These are phyloP conservation scores for Cryptococcus floricola DNA, from an alignment of 1,284 basidiomycete genomes.

Conservation along the genomic window DNA sequence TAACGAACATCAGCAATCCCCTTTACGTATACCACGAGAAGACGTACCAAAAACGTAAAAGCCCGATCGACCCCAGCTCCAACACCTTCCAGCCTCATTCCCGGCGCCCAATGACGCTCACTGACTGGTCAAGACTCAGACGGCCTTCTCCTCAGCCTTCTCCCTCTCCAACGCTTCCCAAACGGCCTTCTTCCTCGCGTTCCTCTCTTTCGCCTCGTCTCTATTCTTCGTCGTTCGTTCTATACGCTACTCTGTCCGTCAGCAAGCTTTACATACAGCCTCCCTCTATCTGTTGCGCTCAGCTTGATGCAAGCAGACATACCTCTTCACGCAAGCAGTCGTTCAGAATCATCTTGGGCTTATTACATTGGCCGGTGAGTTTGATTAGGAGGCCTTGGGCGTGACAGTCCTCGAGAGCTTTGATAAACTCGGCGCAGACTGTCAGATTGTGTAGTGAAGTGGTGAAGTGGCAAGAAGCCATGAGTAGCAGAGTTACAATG, in stretches of 20 bases:
- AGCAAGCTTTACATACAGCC: neutral
- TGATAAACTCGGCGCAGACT: constrained; percentile 46
- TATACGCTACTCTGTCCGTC: constrained; percentile 55
- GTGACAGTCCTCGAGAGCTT: constrained; percentile 45
- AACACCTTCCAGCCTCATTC: too few relatives aligned
- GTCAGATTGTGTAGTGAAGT: neutral
- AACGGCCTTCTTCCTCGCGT: constrained; percentile 40
- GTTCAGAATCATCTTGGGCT: constrained; percentile 65
- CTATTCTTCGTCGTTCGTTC: constrained; percentile 67
- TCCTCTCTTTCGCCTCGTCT: constrained; percentile 60
- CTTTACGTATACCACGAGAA: too few relatives aligned
- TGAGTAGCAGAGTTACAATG: neutral
- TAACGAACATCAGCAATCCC: too few relatives aligned
- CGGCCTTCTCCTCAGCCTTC: constrained; percentile 11
- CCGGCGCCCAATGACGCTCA: too few relatives aligned
- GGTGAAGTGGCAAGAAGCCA: neutral
- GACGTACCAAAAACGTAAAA: too few relatives aligned
- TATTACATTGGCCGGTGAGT: constrained; percentile 58
- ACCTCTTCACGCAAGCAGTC: constrained; percentile 74
- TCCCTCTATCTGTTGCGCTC: neutral
- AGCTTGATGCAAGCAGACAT: constrained; percentile 23
- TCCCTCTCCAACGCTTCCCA: constrained; percentile 40
- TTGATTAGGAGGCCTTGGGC: constrained; percentile 28
- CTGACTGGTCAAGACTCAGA: neutral
- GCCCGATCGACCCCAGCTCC: too few relatives aligned